Percentiles rank a stretch among this genome's conserved stretches.
These are phyloP conservation scores for Francoa sonchifolia DNA, from an alignment of 441 rosid species.

Conservation along the genomic window DNA sequence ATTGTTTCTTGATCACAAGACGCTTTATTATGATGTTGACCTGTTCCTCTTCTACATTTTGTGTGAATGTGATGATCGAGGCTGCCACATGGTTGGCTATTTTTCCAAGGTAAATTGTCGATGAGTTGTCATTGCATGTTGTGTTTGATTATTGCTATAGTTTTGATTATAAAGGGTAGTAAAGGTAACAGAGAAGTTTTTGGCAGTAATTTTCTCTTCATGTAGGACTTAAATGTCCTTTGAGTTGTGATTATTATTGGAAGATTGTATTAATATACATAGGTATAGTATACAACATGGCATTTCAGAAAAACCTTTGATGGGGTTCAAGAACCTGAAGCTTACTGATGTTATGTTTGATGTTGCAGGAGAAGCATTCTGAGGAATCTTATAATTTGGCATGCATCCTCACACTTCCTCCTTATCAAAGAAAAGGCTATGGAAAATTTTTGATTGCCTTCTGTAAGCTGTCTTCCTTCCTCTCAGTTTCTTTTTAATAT, in stretches of 20 bases:
- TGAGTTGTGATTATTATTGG: too few relatives aligned
- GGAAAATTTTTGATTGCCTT: slow-evolving; percentile 95
- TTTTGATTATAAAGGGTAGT: background rate
- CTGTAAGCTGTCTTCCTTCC: slow-evolving; percentile 42
- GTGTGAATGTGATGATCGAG: slow-evolving; percentile 98
- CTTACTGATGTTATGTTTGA: background rate
- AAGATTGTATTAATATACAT: too few relatives aligned
- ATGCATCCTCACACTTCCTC: slow-evolving; percentile 96
- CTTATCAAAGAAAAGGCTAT: slow-evolving; percentile 98
- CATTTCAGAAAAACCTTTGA: background rate
- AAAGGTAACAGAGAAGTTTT: too few relatives aligned
- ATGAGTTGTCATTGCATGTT: slow-evolving; percentile 3
- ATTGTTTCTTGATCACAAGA: slow-evolving; percentile 95
- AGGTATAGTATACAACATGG: slow-evolving; percentile 1
- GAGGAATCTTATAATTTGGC: slow-evolving; percentile 98
- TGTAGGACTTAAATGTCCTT: too few relatives aligned
- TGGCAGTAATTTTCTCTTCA: too few relatives aligned
- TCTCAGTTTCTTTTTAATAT: background rate
- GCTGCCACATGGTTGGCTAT: slow-evolving; percentile 99
- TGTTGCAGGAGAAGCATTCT: slow-evolving; percentile 87
- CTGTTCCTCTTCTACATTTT: slow-evolving; percentile 81
- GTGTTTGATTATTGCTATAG: background rate
- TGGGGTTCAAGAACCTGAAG: too few relatives aligned
- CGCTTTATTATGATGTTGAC: slow-evolving; percentile 96
- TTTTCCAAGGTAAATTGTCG: slow-evolving; percentile 72